Percentiles rank a stretch among this genome's conserved stretches.
These are phyloP conservation scores for Cordyceps tenuipes DNA, from an alignment of 2,329 filamentous ascomycete species.

Conservation along the genomic window DNA sequence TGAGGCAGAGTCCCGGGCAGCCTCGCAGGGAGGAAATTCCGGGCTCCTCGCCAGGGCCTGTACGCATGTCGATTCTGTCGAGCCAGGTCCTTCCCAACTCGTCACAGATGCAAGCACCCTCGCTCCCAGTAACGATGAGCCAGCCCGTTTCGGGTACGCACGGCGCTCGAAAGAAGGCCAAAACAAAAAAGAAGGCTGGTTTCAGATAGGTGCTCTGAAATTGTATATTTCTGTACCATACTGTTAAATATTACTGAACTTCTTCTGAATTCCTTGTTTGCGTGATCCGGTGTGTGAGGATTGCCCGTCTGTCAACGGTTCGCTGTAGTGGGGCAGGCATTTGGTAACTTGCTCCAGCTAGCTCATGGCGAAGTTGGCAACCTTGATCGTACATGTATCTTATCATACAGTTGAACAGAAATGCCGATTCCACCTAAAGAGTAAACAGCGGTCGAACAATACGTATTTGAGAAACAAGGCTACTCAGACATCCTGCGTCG, in stretches of 20 bases:
- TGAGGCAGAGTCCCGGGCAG: conserved; percentile 17
- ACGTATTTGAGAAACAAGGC: background rate
- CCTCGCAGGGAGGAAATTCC: background rate
- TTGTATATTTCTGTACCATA: background rate
- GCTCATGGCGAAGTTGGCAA: background rate
- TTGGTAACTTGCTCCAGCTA: background rate
- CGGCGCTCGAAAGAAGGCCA: conserved; percentile 34
- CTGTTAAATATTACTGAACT: background rate
- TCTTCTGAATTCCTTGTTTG: background rate
- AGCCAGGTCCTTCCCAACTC: conserved; percentile 27
- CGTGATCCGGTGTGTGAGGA: background rate
- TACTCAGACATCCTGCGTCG: background rate
- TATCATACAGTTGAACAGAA: background rate
- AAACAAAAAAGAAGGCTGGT: conserved; percentile 12
- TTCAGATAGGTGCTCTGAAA: conserved; percentile 4
- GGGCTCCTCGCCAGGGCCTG: conserved; percentile 11
- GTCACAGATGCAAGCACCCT: conserved; percentile 25
- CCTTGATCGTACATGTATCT: background rate
- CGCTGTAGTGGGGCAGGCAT: background rate
- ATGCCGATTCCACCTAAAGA: background rate
- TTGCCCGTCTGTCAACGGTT: background rate
- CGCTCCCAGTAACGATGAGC: conserved; percentile 32
- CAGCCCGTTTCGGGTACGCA: conserved; percentile 38
- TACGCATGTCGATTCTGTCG: conserved; percentile 25
- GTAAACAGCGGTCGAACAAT: background rate